A percentile compares a stretch with the other conserved stretches of the same genome.
phyloP scores from a whole-genome alignment of 805 yeast genomes.

The Vanderwaltozyma polyspora region DNA sequence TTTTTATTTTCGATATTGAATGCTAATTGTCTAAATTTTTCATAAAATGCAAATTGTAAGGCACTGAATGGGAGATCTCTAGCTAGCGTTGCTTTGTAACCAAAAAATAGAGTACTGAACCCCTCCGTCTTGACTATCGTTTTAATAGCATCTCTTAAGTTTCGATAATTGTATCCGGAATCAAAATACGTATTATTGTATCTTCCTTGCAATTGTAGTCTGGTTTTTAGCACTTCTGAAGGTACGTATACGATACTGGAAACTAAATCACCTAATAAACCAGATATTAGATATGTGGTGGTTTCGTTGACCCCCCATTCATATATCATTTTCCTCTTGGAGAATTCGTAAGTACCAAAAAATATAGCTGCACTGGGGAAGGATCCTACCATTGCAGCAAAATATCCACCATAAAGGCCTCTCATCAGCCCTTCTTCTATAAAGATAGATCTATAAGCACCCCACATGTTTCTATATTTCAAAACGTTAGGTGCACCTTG shows the following conservation, averaged over 20 bases:
- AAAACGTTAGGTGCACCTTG: conserved; percentile 69
- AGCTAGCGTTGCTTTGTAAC: conserved; percentile 86
- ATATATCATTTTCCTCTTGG: conserved; percentile 60
- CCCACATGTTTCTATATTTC: conserved; percentile 63
- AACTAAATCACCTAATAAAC: conserved; percentile 87
- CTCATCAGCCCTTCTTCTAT: conserved; percentile 72
- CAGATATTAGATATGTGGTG: conserved; percentile 67
- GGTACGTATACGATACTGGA: conserved; percentile 89
- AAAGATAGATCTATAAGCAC: conserved; percentile 67
- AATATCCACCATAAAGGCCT: conserved; percentile 87
- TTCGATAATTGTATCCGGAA: conserved; percentile 78
- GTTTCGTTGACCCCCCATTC: conserved; percentile 65
- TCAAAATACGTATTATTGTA: conserved; percentile 67
- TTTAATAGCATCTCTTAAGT: conserved; percentile 57
- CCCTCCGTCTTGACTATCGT: conserved; percentile 68
- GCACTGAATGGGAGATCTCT: conserved; percentile 96
- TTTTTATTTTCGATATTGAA: conserved; percentile 28
- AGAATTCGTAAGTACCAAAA: conserved; percentile 78
- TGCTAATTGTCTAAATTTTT: conserved; percentile 55
- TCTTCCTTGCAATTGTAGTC: conserved; percentile 86
- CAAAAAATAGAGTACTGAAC: conserved; percentile 61
- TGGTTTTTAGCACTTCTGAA: conserved; percentile 83
- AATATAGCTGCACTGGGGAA: conserved; percentile 92
- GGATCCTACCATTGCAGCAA: conserved; percentile 86
- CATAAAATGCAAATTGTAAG: conserved; percentile 91